phyloP scores from a whole-genome alignment of 768 basidiomycete species.

The Suillus hirtellus region DNA sequence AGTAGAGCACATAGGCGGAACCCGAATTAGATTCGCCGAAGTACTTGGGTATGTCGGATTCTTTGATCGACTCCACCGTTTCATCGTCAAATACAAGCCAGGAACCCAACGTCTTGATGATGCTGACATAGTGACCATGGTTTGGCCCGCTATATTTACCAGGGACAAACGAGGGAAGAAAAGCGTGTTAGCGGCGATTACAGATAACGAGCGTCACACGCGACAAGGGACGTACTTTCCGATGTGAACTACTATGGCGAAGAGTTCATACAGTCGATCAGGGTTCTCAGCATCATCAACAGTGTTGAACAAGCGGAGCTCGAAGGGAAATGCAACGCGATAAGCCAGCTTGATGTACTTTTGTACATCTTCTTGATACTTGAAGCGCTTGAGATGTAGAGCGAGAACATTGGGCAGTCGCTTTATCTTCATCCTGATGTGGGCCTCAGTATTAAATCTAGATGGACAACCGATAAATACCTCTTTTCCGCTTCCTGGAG shows the following conservation, averaged over 20 bases:
- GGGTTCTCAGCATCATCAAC: constrained; percentile 91
- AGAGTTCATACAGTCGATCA: constrained; percentile 91
- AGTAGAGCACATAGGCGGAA: constrained; percentile 95
- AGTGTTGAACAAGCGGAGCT: constrained; percentile 95
- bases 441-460: constrained; percentile 15
- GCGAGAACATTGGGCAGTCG: constrained; percentile 93
- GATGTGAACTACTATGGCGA: constrained; percentile 98
- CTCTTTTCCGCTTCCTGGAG: constrained; percentile 98
- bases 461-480: constrained; percentile 38
- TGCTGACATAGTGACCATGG: constrained; percentile 96
- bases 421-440: constrained; percentile 94
- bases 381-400: constrained; percentile 97
- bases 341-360: constrained; percentile 95
- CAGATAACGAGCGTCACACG: constrained; percentile 14
- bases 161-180: constrained; percentile 21
- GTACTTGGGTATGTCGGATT: constrained; percentile 88
- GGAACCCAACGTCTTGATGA: constrained; percentile 79
- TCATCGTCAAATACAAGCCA: constrained; percentile 99
- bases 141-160: constrained; percentile 76
- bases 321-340: constrained; percentile 94
- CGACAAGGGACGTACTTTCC: constrained; percentile 74
- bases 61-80: constrained; percentile 83
- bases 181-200: constrained; percentile 15
- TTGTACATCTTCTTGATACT: constrained; percentile 90
- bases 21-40: constrained; percentile 90